Evolutionary conservation across 495 filamentous ascomycete species (phyloP), one percentile per base, ranked within the genome.

Genomic region (Aspergillus haitiensis): DNA sequence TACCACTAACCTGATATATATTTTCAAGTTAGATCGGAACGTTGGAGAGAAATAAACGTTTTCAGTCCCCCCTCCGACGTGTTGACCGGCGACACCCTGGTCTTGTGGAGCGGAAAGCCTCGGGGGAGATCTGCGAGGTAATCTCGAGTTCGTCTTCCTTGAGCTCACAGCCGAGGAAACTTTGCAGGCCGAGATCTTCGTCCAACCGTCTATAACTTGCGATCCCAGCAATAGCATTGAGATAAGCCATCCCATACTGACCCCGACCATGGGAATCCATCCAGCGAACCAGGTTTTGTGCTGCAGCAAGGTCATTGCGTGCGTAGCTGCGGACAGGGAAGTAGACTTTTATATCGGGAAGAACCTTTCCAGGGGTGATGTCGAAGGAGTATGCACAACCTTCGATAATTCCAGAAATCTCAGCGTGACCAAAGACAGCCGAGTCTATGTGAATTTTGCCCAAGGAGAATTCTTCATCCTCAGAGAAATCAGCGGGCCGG

Each of bases 381-480:
- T 49, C 55, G 46, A 58, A 58, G 46, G 40, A 58, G 46, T 58
- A 58, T 1, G 50, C 55, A 35, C 55, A 58, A 1, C 55, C 46
- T 6, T 15, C 50, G 34, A 56, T 45, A 16, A 33, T 58, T 13
- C 32, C 45, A 7, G 46, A 8, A 1, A n/a, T 35, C 8, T 49
- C 55, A 11, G 37, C 52, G 52, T 33, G 33, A 37, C n/a, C 9
- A 27, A 13, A 3, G 37, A 55, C 18, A 9, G 40, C 15, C 2
- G 16, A 44, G 37, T 44, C 52, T 15, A 12, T 27, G 39, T 55
- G 47, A 3, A 9, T 16, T 18, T 34, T n/a, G 15, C 34, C 13
- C 6, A 6, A 31, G 2, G 55, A 47, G 46, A 58, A 58, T 16
- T 58, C 55, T 6, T 45, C 40, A 12, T 27, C 11, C 11, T 48